Base-by-base conservation (phyloP, 345 rosid species). In the Clausena lansium region DNA sequence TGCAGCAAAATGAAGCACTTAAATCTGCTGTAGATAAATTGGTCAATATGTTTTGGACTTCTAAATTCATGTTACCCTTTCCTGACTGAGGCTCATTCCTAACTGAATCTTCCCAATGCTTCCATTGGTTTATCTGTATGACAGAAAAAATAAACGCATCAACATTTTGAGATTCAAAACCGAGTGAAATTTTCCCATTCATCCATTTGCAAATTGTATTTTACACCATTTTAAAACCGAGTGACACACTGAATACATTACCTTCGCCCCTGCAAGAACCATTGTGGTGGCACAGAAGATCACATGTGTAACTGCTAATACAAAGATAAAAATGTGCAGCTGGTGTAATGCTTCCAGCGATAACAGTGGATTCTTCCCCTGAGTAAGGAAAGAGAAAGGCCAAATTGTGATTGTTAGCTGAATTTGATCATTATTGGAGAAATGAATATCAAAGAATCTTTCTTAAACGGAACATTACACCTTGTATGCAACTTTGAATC, bases 261-360 rank as follows among this genome's bases (percentile, higher is more conserved):
- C 98, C 93, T 89, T 88, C 54, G 88, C 87, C 60, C 91, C 89
- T 73, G 93, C 97, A 61, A 95, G 95, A 84, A 91, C 78, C 93
- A 92, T 89, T 7, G 97, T 95, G 32, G 85, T 73, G 64, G 75
- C 94, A 47, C 98, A 95, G 84, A 92, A 95, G 79, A 91, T 77
- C 45, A 87, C 94, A 50, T 95, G 98, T 64, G 92, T 88, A 63
- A 95, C 84, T 24, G 98, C 98, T 83, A 95, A 52, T 14, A 91
- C 98, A 76, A 95, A 95, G 80, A 95, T 88, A 76, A 93, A 93
- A 63, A 91, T 93, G 81, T 95, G 99, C 65, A 95, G 90, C 62
- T 95, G 93, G 83, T 95, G 95, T 68, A 95, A 73, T 9, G 95
- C 97, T 85, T 95, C 98, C 83, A 87, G 25, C 11, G 98, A 85